Evolutionary conservation across 148 eudicot genomes (phyloP).

Genomic region (Fagopyrum tataricum): DNA sequence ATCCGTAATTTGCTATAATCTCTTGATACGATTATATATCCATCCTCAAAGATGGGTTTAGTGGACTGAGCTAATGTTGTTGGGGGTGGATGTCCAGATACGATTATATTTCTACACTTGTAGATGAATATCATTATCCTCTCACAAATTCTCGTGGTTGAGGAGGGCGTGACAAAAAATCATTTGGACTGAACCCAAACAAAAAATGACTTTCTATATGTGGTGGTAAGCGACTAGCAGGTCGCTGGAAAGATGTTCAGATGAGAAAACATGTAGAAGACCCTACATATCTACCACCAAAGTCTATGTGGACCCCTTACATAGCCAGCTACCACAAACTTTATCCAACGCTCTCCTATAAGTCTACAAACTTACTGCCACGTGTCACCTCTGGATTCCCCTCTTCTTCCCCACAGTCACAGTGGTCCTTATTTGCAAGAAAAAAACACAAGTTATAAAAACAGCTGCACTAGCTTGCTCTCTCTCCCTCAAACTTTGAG

Average conservation of each 20-base stretch:
- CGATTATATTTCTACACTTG: too few relatives aligned
- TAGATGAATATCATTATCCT: too few relatives aligned
- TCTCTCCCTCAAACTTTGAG: constrained; percentile 17
- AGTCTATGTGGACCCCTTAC: background rate
- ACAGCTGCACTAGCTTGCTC: constrained; percentile 19
- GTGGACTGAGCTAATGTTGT: too few relatives aligned
- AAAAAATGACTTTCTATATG: background rate
- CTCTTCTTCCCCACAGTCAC: background rate
- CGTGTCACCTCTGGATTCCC: constrained; percentile 50
- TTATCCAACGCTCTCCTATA: constrained; percentile 24
- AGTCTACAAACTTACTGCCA: constrained; percentile 39
- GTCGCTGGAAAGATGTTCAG: background rate
- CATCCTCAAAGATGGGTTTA: too few relatives aligned
- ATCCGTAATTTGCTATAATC: too few relatives aligned
- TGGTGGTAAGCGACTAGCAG: background rate
- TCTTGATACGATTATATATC: too few relatives aligned
- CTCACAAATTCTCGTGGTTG: too few relatives aligned
- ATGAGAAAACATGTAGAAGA: background rate
- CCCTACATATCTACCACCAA: background rate
- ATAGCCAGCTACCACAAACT: constrained; percentile 45
- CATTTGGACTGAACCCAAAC: too few relatives aligned
- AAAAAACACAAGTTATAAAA: background rate
- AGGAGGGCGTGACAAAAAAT: too few relatives aligned
- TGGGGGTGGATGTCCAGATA: too few relatives aligned
- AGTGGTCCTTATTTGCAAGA: background rate